Percentiles rank a stretch among this genome's conserved stretches.
Conservation (phyloP, 495 filamentous ascomycete species). For the Apodospora peruviana region DNA sequence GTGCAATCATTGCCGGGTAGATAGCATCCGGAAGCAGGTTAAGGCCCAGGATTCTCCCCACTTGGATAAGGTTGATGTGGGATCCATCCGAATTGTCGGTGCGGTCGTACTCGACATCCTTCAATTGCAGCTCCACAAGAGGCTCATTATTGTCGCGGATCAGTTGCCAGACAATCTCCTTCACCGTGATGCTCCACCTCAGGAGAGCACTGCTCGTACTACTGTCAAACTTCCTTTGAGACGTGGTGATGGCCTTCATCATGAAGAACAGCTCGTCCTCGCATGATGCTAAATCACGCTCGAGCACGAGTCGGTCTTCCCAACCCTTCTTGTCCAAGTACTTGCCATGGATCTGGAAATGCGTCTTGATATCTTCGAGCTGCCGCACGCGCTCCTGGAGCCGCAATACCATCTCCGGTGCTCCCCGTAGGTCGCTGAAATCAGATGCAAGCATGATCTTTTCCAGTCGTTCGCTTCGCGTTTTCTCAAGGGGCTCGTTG, state of each 20-base stretch:
- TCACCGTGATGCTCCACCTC: conserved; percentile 82
- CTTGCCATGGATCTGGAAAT: conserved; percentile 88
- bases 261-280: conserved; percentile 99
- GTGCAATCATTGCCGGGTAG: conserved; percentile 92
- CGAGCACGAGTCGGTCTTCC: conserved; percentile 79
- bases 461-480: conserved; percentile 84
- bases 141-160: conserved; percentile 79
- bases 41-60: conserved; percentile 74
- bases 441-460: conserved; percentile 99
- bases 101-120: conserved; percentile 83
- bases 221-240: conserved; percentile 80
- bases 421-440: conserved; percentile 92
- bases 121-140: conserved; percentile 87
- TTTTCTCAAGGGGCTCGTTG: conserved; percentile 92
- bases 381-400: conserved; percentile 90
- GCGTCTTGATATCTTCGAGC: conserved; percentile 92
- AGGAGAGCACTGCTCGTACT: conserved; percentile 69
- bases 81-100: conserved; percentile 96
- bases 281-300: conserved; percentile 79
- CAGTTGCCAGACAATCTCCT: conserved; percentile 95
- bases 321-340: conserved; percentile 85
- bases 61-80: conserved; percentile 84
- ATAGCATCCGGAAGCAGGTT: conserved; percentile 86
- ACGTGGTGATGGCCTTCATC: conserved; percentile 98
- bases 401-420: conserved; percentile 86